Evolutionary conservation across 208 protist genomes (phyloP), one percentile per base, ranked within the genome.

Genomic region (Acanthamoeba castellanii): DNA sequence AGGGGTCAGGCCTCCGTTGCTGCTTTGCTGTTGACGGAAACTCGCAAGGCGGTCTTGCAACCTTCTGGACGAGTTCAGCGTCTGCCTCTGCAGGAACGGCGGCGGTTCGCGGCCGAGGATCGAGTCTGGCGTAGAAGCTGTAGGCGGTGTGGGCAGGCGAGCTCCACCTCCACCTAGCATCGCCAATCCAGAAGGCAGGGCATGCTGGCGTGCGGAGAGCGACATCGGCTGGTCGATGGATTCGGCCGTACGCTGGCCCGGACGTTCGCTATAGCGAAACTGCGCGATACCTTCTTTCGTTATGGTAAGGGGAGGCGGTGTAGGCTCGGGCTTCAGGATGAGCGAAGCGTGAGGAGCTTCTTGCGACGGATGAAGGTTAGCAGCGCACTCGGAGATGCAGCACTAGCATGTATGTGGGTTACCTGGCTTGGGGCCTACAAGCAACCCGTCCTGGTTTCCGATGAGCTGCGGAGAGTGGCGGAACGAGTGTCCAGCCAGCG

Each of bases 251-350:
- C 16, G 13, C 30, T 78, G 11, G 1, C 27, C 4, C 32, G 72
- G 72, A 50, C 72, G 37, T n/a, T n/a, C n/a, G n/a, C n/a, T n/a
- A 50, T 81, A 81, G 72, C 72, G 32, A 52, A 81, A 81, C 8
- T 81, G 72, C 0, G 72, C 9, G 22, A 50, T 81, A 11, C 34
- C 5, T 6, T 27, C 25, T 1, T 2, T 11, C 20, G 59, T 22
- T 66, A 66, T n/a, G 6, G 59, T n/a, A 3, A 22, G 16, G 22
- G 59, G 16, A 5, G 59, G 59, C 6, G 14, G 25, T 14, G 22
- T 8, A 0, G 59, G 25, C 3, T 66, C 59, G 7, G 59, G 59
- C 59, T 66, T 66, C 59, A 22, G 59, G 22, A 7, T 66, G 16
- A 27, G 16, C 32, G 68, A 8, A 3, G 32, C 30, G 16, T 25